Evolutionary conservation across 805 yeast species (phyloP).

Genomic region (Cyberlindnera saturnus): DNA sequence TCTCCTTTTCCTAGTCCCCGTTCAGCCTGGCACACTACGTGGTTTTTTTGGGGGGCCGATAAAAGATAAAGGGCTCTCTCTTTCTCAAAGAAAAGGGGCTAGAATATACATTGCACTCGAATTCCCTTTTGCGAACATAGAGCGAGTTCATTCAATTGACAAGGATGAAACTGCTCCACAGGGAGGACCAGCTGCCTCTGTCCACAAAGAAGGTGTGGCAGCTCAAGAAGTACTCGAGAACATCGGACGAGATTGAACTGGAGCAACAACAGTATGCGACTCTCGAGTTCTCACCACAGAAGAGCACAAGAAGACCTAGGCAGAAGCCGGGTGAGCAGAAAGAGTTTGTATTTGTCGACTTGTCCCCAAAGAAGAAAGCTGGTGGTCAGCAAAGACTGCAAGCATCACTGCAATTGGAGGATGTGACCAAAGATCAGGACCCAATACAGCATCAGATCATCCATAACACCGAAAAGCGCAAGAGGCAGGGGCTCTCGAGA

Average conservation of each 20-base stretch:
- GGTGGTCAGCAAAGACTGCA: not conserved
- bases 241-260: constrained; percentile 19
- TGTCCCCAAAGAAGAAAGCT: constrained; percentile 23
- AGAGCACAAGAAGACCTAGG: constrained; percentile 21
- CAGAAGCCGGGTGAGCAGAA: constrained; percentile 21
- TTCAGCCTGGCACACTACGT: too few relatives aligned
- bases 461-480: not conserved
- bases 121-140: too few relatives aligned
- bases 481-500: constrained; percentile 7
- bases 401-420: not conserved
- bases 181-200: constrained; percentile 2
- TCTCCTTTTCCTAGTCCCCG: too few relatives aligned
- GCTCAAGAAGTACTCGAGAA: constrained; percentile 20
- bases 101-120: too few relatives aligned
- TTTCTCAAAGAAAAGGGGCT: too few relatives aligned
- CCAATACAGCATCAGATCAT: not conserved
- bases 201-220: constrained; percentile 23
- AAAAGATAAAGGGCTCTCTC: too few relatives aligned
- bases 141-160: too few relatives aligned
- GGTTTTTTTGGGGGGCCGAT: too few relatives aligned
- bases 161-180: too few relatives aligned
- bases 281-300: constrained; percentile 22
- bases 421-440: not conserved
- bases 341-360: constrained; percentile 25
- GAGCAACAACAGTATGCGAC: constrained; percentile 20